phyloP scores from a whole-genome alignment of 2,329 filamentous ascomycete species.

The Verticillium klebahnii region DNA sequence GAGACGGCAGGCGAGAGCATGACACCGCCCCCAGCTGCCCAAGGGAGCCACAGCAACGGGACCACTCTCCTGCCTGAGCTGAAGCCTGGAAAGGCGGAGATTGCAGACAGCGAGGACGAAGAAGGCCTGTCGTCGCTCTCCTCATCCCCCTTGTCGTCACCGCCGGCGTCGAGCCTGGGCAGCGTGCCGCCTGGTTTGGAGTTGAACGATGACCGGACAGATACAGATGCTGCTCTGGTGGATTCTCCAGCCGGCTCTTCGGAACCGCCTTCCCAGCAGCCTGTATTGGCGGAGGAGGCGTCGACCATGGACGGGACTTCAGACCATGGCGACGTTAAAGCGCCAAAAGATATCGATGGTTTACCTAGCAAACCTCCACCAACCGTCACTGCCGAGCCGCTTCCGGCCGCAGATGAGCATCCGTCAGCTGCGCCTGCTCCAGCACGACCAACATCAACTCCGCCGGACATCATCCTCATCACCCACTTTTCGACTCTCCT shows the following conservation, averaged over 20 bases:
- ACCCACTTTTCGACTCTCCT: conserved; percentile 51
- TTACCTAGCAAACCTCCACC: too few relatives aligned
- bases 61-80: conserved; percentile 5
- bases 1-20: neutral
- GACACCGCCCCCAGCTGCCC: neutral
- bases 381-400: too few relatives aligned
- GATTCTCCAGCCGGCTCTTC: neutral
- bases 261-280: too few relatives aligned
- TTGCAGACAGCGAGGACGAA: conserved; percentile 37
- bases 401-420: neutral
- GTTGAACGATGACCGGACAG: neutral
- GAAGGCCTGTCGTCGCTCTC: conserved; percentile 19
- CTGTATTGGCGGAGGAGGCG: too few relatives aligned
- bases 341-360: neutral
- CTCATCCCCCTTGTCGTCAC: conserved; percentile 10
- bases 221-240: neutral
- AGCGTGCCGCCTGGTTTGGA: neutral
- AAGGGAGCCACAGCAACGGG: neutral
- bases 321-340: neutral
- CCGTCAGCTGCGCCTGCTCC: neutral
- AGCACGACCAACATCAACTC: conserved; percentile 2
- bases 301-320: neutral
- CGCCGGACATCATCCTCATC: conserved; percentile 46
- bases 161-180: conserved; percentile 8
- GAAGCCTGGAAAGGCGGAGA: conserved; percentile 17